Evolutionary conservation across 208 protist genomes (phyloP).

Genomic region (Tritrichomonas foetus): DNA sequence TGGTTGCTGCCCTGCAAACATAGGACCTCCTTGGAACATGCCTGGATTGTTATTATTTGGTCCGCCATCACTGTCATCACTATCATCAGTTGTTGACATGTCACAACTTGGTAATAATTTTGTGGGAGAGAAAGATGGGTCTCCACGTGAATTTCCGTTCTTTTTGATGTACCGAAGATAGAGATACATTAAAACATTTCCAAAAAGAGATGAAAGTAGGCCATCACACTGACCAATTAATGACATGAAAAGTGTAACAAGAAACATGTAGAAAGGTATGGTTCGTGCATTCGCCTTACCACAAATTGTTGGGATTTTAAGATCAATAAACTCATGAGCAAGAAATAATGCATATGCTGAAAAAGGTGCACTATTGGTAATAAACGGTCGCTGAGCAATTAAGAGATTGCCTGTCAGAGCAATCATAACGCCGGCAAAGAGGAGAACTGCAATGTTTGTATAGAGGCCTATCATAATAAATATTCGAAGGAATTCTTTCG

Average conservation of each 20-base stretch:
- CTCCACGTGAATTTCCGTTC: not conserved
- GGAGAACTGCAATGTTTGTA: not conserved
- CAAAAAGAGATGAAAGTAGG: not conserved
- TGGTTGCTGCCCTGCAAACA: too few relatives aligned
- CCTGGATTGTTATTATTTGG: too few relatives aligned
- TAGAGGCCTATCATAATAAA: not conserved
- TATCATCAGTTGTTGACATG: too few relatives aligned
- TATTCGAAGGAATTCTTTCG: not conserved
- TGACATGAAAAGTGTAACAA: not conserved
- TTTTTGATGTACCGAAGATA: not conserved
- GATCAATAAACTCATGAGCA: not conserved
- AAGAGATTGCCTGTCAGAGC: not conserved
- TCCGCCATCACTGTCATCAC: too few relatives aligned
- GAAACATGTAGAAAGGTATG: not conserved
- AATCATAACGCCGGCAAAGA: not conserved
- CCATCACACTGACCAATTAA: not conserved
- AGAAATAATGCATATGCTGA: not conserved
- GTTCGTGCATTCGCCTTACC: not conserved
- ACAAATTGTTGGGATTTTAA: not conserved
- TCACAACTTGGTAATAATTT: not conserved
- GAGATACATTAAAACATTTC: not conserved
- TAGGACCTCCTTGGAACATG: too few relatives aligned
- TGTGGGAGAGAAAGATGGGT: not conserved
- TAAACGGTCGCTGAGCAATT: not conserved
- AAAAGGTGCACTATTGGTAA: not conserved